A percentile compares a stretch with the other conserved stretches of the same genome.
Evolutionary conservation across 495 filamentous ascomycete genomes (phyloP).

Genomic region (Hypoxylon lienhwacheense): DNA sequence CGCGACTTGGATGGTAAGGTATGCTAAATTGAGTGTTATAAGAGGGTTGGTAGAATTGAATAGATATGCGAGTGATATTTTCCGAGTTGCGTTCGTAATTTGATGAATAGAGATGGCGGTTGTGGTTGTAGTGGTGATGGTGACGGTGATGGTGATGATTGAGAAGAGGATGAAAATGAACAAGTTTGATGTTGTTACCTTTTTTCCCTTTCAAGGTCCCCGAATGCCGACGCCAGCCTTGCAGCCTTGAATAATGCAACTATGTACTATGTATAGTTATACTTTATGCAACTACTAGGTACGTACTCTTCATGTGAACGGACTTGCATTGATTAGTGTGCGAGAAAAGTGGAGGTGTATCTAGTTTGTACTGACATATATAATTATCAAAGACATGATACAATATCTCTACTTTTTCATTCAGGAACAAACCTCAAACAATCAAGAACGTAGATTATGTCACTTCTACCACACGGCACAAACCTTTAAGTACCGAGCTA

Average conservation of each 20-base stretch:
- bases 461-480: background rate
- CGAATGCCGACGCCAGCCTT: constrained; percentile 40
- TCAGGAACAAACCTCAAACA: too few relatives aligned
- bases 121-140: too few relatives aligned
- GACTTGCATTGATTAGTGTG: too few relatives aligned
- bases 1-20: constrained; percentile 12
- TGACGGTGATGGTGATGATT: constrained; percentile 8
- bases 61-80: background rate
- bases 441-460: too few relatives aligned
- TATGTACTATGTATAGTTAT: background rate
- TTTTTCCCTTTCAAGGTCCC: constrained; percentile 9
- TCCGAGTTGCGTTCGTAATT: background rate
- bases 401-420: background rate
- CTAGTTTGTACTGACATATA: too few relatives aligned
- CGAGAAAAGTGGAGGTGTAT: too few relatives aligned
- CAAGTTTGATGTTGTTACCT: constrained; percentile 11
- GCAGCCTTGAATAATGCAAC: constrained; percentile 30
- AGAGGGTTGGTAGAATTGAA: background rate
- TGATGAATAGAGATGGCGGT: background rate
- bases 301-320: too few relatives aligned
- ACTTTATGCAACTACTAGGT: too few relatives aligned
- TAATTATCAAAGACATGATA: background rate
- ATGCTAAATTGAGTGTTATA: background rate
- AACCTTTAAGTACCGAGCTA: background rate
- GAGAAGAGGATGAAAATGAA: background rate